Base-by-base conservation (phyloP, 1,284 basidiomycete species). In the Leccinum pachyderme region DNA sequence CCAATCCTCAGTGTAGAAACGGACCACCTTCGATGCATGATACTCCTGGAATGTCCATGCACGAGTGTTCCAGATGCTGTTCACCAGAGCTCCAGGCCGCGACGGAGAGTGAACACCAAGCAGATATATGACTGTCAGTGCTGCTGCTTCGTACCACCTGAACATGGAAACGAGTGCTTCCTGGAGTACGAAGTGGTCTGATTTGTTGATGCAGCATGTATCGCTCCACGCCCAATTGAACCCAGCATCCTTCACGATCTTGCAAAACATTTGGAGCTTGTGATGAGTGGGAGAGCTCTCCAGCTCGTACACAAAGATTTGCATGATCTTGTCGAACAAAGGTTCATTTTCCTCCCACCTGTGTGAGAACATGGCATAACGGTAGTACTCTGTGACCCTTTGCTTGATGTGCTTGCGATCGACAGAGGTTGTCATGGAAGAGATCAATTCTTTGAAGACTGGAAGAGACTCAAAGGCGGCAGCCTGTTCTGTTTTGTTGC, bases 291-390 rank as follows among this genome's bases (percentile, higher is more conserved):
- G n/a, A 22, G 22, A 61, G 0, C 29, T 29, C n/a, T 41, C 39
- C 7, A 61, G 59, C 13, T 59, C 8, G 32, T 59, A 53, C 5
- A 59, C 59, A 12, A 46, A 3, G 2, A 41, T 28, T 12, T 6
- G 29, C 1, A 31, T 0, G 24, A 61, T 44, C 0, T 53, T 12
- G 1, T 59, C 25, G 18, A 52, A 59, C 9, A 46, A 7, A 5
- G 57, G 59, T 39, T 59, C 58, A 11, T 44, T 28, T 0, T 47
- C 32, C 22, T 62, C 56, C 60, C 59, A 62, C 1, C 4, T 60
- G 22, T 62, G 59, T 2, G 59, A 62, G 9, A 60, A 32, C 27
- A 47, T 58, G 5, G 48, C 59, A 18, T 59, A 59, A 15, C 47
- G 44, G n/a, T 53, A 59, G 31, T 61, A 49, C 0, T 43, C 2